phyloP scores from a whole-genome alignment of 2,329 filamentous ascomycete species.

The Colletotrichum sp. region DNA sequence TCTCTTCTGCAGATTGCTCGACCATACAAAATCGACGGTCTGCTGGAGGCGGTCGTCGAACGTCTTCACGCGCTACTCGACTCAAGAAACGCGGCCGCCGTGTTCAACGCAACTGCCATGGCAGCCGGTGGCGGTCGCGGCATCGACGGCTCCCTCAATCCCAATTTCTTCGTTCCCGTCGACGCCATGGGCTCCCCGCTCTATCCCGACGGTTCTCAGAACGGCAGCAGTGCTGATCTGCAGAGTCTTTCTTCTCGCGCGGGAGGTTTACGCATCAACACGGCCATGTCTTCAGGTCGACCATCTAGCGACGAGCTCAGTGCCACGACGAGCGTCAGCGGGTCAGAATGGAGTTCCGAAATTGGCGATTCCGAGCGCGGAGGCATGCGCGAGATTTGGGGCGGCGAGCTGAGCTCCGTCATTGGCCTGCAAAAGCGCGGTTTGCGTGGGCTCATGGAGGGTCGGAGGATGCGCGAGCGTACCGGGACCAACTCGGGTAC shows the following conservation, averaged over 20 bases:
- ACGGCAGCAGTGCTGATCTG: conserved; percentile 33
- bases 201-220: conserved; percentile 7
- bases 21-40: conserved; percentile 90
- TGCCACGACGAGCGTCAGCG: conserved; percentile 55
- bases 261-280: conserved; percentile 55
- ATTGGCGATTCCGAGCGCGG: conserved; percentile 54
- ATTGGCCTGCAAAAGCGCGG: conserved; percentile 96
- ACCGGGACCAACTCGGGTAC: conserved; percentile 46
- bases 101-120: conserved; percentile 99
- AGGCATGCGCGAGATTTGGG: conserved; percentile 73
- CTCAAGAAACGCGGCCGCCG: conserved; percentile 91
- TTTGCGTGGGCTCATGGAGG: conserved; percentile 92
- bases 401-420: conserved; percentile 82
- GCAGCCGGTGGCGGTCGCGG: conserved; percentile 90
- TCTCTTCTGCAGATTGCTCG: conserved; percentile 92
- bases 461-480: conserved; percentile 81
- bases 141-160: conserved; percentile 71
- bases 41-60: conserved; percentile 92
- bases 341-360: conserved; percentile 63
- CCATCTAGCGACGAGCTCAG: conserved; percentile 55
- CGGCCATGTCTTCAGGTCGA: conserved; percentile 39
- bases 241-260: conserved; percentile 35
- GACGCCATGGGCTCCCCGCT: conserved; percentile 43
- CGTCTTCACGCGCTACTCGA: conserved; percentile 88
- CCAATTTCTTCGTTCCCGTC: conserved; percentile 63